A percentile compares a stretch with the other conserved stretches of the same genome.
Conservation (phyloP, 176 grass and related monocot species). For the Canna indica region DNA sequence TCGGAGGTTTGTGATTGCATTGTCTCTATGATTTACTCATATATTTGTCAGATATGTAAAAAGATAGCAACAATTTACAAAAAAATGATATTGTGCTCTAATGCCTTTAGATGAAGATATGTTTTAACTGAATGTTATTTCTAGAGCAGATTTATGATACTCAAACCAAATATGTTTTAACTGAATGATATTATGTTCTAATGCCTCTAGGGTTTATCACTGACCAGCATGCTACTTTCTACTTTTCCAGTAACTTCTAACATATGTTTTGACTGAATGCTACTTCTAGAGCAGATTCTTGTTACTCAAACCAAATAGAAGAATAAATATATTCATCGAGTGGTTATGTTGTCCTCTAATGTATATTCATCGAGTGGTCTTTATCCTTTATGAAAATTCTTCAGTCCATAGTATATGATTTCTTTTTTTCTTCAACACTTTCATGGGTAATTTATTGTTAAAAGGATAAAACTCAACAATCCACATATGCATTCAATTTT, state of each 20-base stretch:
- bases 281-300: not conserved
- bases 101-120: no score
- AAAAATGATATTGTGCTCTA: not conserved
- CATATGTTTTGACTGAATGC: not conserved
- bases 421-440: not conserved
- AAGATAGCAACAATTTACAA: not conserved
- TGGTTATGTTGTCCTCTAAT: not conserved
- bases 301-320: not conserved
- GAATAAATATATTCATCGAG: not conserved
- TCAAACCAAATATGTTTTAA: not conserved
- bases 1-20: constrained; percentile 36
- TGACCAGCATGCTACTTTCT: no score
- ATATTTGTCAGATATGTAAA: not conserved
- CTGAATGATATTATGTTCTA: no score
- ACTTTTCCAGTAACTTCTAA: no score
- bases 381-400: not conserved
- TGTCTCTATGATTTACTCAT: constrained; percentile 23
- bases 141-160: not conserved
- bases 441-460: not conserved
- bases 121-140: not conserved
- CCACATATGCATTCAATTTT: not conserved
- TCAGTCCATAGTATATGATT: not conserved
- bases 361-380: not conserved
- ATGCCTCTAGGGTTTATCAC: no score
- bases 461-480: not conserved